Conservation (phyloP, 2,329 filamentous ascomycete species). For the Aspergillus pseudoglaucus region DNA sequence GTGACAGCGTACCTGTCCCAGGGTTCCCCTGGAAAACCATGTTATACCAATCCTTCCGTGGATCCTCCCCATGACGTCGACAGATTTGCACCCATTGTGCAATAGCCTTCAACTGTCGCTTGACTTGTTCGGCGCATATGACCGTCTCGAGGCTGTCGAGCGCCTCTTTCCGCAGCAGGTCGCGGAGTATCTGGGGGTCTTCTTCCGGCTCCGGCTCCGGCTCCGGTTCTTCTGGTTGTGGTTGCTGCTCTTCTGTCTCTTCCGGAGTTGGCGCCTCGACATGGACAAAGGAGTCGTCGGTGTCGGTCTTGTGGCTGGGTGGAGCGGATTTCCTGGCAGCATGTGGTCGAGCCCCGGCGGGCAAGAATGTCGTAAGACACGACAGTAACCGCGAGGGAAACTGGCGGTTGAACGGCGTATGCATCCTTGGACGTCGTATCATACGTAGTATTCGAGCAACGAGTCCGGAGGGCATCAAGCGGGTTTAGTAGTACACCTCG, state of each 20-base stretch:
- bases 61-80: conserved; percentile 14
- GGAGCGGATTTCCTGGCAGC: background rate
- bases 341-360: background rate
- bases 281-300: background rate
- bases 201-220: background rate
- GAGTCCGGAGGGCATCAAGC: background rate
- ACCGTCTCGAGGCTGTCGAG: conserved; percentile 10
- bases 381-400: background rate
- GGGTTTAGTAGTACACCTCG: background rate
- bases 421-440: background rate
- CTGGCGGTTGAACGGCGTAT: background rate
- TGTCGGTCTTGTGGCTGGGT: background rate
- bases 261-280: background rate
- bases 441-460: background rate
- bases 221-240: background rate
- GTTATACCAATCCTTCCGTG: conserved; percentile 15
- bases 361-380: background rate
- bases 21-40: conserved; percentile 14
- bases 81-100: conserved; percentile 16
- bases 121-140: conserved; percentile 13
- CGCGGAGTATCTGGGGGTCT: background rate
- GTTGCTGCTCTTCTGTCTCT: background rate
- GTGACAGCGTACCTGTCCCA: conserved; percentile 7
- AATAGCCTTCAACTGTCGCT: conserved; percentile 13
- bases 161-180: conserved; percentile 4